Evolutionary conservation across 495 filamentous ascomycete genomes (phyloP), one percentile per base, ranked within the genome.

Genomic region (Tuber microsphaerosporum): DNA sequence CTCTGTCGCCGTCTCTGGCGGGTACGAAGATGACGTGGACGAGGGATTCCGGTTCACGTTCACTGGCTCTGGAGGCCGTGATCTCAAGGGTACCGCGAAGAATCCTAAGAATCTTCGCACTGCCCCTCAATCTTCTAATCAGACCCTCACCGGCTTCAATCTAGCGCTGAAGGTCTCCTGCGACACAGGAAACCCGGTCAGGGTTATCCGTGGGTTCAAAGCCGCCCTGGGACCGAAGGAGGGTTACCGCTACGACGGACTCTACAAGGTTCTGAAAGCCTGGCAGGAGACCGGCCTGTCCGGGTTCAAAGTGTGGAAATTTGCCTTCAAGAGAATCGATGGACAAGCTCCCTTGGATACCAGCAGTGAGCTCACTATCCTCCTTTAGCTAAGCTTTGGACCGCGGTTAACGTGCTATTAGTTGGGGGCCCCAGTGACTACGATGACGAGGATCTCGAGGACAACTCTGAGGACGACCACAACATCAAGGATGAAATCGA

Each of bases 21-120:
- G 82, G 4, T 84, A 83, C 69, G 81, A 83, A 31, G 82, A 84
- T 31, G 82, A 84, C 34, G 68, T 84, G 16, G 82, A 84, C 31
- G 74, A 81, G 44, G 82, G 82, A 19, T 84, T 82, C 56, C 78
- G 72, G 20, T 84, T 84, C 72, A 83, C 81, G 14, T 83, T 79
- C 72, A 84, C 82, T 34, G 82, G 82, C n/a, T 76, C 76, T 31
- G 82, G 82, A 16, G 82, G 82, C 5, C 78, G 82, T 31, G 80
- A 83, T 31, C 76, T 83, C 9, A 81, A 75, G 43, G 78, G 73
- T 14, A 79, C 80, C 7, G 69, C 42, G 12, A 71, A 77, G 2
- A 82, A 80, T 7, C 77, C 80, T 7, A 84, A 83, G 75, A 83
- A 84, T 34, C 71, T 83, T 26, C 76, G 82, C 17, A 83, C 82